These are phyloP conservation scores for Solanum hybrid DNA, from an alignment of 305 asterid genomes.

Conservation along the genomic window DNA sequence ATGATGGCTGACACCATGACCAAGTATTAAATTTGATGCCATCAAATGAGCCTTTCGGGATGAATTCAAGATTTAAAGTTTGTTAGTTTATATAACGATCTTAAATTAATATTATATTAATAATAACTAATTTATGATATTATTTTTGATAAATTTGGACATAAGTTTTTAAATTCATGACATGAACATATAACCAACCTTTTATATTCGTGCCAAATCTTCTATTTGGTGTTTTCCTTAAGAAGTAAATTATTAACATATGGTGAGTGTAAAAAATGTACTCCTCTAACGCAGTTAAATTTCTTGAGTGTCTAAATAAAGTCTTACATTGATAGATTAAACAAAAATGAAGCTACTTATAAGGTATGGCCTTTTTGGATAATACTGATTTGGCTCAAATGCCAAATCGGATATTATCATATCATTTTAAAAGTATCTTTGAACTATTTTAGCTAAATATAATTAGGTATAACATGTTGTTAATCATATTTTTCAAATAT, in stretches of 20 bases:
- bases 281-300: neutral
- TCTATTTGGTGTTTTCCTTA: neutral
- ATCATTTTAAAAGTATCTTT: neutral
- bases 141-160: neutral
- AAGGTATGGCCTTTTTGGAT: neutral
- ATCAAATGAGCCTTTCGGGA: neutral
- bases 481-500: neutral
- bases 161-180: neutral
- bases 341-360: neutral
- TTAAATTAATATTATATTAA: neutral
- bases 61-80: neutral
- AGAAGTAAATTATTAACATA: neutral
- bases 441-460: neutral
- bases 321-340: neutral
- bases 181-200: neutral
- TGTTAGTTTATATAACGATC: accelerated
- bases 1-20: neutral
- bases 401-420: neutral
- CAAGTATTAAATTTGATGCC: neutral
- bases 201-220: neutral
- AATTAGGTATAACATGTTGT: neutral
- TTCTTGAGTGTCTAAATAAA: neutral
- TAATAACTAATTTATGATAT: neutral
- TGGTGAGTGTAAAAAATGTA: neutral
- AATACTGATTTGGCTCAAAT: neutral